Percentiles rank a stretch among this genome's conserved stretches.
These are phyloP conservation scores for Collybiopsis luxurians DNA, from an alignment of 768 basidiomycete genomes.

Conservation along the genomic window DNA sequence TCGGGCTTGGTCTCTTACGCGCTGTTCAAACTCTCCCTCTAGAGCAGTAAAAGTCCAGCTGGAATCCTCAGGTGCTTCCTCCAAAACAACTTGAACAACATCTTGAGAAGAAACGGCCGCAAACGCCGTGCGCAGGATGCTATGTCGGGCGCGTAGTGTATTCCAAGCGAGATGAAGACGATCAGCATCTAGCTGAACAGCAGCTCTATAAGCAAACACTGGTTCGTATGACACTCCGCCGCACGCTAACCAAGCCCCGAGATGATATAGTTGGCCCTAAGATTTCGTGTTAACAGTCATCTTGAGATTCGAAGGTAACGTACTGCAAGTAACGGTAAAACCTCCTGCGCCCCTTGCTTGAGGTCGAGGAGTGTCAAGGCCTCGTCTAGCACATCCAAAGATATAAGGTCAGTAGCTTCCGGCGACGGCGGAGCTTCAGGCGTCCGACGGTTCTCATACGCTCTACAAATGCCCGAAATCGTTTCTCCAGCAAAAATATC, in stretches of 20 bases:
- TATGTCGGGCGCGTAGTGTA: conserved; percentile 29
- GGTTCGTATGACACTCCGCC: conserved; percentile 39
- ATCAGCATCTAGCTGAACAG: conserved; percentile 22
- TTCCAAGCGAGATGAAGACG: conserved; percentile 35
- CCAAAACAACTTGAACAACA: conserved; percentile 4
- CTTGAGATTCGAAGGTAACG: background rate
- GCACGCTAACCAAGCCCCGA: conserved; percentile 44
- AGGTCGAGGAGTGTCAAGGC: conserved; percentile 1
- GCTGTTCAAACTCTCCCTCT: conserved; percentile 5
- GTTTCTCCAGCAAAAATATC: conserved; percentile 42
- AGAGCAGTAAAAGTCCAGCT: conserved; percentile 1
- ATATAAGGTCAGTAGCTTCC: background rate
- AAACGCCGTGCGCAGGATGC: conserved; percentile 43
- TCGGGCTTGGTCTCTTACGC: conserved; percentile 1
- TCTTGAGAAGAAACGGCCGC: conserved; percentile 12
- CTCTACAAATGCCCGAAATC: conserved; percentile 27
- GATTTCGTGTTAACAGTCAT: background rate
- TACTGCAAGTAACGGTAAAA: conserved; percentile 14
- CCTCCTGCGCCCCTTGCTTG: background rate
- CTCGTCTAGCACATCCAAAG: background rate
- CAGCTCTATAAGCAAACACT: conserved; percentile 38
- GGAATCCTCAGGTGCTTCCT: background rate
- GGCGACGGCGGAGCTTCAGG: background rate
- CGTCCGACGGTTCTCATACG: background rate
- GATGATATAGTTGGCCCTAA: conserved; percentile 22